A percentile compares a stretch with the other conserved stretches of the same genome.
Conservation (phyloP, 2,329 filamentous ascomycete species). For the Magnaporthiopsis incrustans region DNA sequence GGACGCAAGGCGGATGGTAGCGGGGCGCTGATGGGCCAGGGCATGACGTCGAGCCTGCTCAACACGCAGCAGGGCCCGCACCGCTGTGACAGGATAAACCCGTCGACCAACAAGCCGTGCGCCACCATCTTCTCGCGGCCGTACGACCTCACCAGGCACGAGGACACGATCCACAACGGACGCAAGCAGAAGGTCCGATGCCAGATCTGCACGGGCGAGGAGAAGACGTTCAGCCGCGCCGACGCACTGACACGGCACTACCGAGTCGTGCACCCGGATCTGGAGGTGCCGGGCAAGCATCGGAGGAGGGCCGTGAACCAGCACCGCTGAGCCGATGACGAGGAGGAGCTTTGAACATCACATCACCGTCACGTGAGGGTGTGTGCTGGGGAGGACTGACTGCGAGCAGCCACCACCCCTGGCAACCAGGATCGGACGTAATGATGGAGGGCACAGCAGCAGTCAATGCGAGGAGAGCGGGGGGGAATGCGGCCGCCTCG, state of each 20-base stretch:
- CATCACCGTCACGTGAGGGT: neutral
- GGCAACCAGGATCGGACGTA: neutral
- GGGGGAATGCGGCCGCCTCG: neutral
- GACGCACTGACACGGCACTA: constrained; percentile 93
- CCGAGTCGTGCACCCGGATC: constrained; percentile 85
- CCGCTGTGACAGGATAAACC: constrained; percentile 87
- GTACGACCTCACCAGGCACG: constrained; percentile 92
- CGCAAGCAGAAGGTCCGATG: constrained; percentile 93
- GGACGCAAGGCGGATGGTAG: constrained; percentile 13
- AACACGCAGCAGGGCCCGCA: constrained; percentile 92
- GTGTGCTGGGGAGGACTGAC: no score
- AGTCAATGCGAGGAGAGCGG: neutral
- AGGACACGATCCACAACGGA: constrained; percentile 94
- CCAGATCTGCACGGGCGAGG: constrained; percentile 75
- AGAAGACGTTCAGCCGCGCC: constrained; percentile 93
- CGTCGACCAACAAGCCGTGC: constrained; percentile 89
- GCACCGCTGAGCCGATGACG: neutral
- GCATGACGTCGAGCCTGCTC: constrained; percentile 47
- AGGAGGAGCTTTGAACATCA: neutral
- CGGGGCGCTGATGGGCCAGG: constrained; percentile 16
- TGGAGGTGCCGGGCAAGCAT: constrained; percentile 67
- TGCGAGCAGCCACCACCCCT: neutral
- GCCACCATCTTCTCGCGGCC: constrained; percentile 90
- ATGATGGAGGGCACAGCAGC: neutral
- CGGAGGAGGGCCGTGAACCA: constrained; percentile 25